Conservation (phyloP, 2,329 filamentous ascomycete genomes). For the Mycosphaerelloides madeirae region DNA sequence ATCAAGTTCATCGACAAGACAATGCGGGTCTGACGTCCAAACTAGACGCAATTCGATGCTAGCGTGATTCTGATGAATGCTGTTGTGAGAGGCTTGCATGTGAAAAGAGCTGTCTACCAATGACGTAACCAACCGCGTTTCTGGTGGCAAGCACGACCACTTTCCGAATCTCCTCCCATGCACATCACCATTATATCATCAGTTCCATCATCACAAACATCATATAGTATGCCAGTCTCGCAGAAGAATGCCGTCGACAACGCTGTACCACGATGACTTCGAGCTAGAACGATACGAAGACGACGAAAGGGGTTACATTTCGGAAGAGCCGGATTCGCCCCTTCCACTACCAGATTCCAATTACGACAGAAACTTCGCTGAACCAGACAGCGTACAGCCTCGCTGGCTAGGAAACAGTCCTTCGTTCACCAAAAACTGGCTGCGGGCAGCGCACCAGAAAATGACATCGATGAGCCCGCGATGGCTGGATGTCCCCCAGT, state of each 20-base stretch:
- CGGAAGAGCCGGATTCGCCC: slow-evolving; percentile 15
- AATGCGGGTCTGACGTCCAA: too few species aligned
- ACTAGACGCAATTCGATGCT: too few species aligned
- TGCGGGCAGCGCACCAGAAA: slow-evolving; percentile 6
- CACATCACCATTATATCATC: too few species aligned
- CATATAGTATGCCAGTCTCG: too few species aligned
- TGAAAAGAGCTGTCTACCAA: too few species aligned
- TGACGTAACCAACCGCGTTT: too few species aligned
- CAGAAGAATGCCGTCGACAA: slow-evolving; percentile 2
- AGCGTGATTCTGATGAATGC: too few species aligned
- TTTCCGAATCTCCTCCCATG: too few species aligned
- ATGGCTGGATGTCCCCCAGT: slow-evolving; percentile 10
- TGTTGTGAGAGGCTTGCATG: too few species aligned
- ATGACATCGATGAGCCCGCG: slow-evolving; percentile 13
- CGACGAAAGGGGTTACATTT: slow-evolving; percentile 2
- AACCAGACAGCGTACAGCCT: neutral
- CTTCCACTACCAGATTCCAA: slow-evolving; percentile 7
- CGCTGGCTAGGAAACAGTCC: slow-evolving; percentile 13
- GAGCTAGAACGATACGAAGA: slow-evolving; percentile 15
- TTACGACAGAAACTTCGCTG: neutral
- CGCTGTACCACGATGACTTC: slow-evolving; percentile 14
- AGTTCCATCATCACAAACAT: too few species aligned
- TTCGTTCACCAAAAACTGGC: slow-evolving; percentile 10
- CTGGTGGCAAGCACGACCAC: too few species aligned
- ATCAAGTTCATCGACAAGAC: too few species aligned